phyloP scores from a whole-genome alignment of 139 green algal species.

The Haematococcus lacustris region DNA sequence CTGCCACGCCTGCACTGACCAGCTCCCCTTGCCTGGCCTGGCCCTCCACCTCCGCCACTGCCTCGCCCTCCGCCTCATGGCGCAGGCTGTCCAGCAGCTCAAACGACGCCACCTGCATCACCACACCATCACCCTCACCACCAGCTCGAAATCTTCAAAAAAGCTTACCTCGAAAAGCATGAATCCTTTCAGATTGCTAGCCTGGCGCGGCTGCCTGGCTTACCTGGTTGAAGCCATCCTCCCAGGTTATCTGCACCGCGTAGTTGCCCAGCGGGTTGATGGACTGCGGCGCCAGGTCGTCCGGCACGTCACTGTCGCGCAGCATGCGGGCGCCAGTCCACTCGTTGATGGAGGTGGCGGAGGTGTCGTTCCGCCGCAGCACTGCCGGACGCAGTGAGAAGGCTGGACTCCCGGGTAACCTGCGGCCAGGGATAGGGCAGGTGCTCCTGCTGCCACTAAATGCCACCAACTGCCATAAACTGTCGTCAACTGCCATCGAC shows the following conservation, averaged over 20 bases:
- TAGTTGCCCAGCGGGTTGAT: constrained; percentile 93
- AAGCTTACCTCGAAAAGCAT: too few species aligned
- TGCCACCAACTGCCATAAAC: too few species aligned
- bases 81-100: constrained; percentile 31
- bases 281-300: constrained; percentile 61
- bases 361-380: constrained; percentile 85
- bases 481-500: too few species aligned
- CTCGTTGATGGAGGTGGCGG: constrained; percentile 71
- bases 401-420: constrained; percentile 35
- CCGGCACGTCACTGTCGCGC: constrained; percentile 44
- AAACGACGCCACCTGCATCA: constrained; percentile 19
- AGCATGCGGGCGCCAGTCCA: constrained; percentile 63
- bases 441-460: too few species aligned
- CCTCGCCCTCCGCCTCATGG: not conserved
- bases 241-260: constrained; percentile 80
- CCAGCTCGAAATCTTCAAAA: too few species aligned
- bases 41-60: too few species aligned
- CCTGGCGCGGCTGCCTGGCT: too few species aligned
- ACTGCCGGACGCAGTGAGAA: constrained; percentile 69
- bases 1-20: not conserved
- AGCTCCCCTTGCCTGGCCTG: not conserved
- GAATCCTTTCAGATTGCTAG: too few species aligned
- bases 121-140: too few species aligned
- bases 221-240: constrained; percentile 86
- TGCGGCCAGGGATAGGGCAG: not conserved